Conservation (phyloP, 2,329 filamentous ascomycete genomes). For the Hypoxylon sp. region DNA sequence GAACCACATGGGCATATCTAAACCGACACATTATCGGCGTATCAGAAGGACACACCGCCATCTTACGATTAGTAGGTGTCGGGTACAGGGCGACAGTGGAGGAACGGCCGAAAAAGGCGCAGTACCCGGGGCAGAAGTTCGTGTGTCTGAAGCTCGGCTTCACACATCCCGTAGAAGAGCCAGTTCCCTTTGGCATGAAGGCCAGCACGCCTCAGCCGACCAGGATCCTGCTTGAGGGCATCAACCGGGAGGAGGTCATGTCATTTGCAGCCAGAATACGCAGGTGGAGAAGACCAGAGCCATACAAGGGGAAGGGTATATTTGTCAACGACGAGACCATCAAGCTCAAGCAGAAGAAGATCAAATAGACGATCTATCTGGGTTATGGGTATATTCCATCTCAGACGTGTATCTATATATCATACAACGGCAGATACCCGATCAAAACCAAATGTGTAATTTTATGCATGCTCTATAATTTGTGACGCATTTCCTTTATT, state of each 20-base stretch:
- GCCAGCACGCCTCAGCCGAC: conserved; percentile 93
- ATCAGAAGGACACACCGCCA: conserved; percentile 94
- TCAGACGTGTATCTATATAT: conserved; percentile 45
- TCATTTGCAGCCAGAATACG: conserved; percentile 91
- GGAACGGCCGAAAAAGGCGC: conserved; percentile 76
- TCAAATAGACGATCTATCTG: conserved; percentile 69
- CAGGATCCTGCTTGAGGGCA: conserved; percentile 88
- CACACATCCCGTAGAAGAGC: conserved; percentile 93
- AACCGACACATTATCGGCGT: conserved; percentile 93
- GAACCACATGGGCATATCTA: conserved; percentile 89
- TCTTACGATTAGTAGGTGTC: conserved; percentile 92
- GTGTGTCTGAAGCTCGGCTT: conserved; percentile 96
- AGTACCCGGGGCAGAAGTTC: conserved; percentile 86
- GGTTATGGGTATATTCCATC: conserved; percentile 12
- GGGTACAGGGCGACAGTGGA: conserved; percentile 94
- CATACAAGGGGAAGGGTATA: conserved; percentile 99
- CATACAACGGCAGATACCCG: conserved; percentile 46
- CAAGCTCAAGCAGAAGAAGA: conserved; percentile 98
- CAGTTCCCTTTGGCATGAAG: conserved; percentile 83
- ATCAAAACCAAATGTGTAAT: conserved; percentile 44
- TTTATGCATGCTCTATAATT: conserved; percentile 43
- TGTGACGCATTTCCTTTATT: conserved; percentile 47
- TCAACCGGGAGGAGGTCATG: conserved; percentile 87
- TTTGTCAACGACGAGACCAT: conserved; percentile 99
- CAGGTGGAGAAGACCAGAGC: conserved; percentile 90